Conservation (phyloP, 176 grass and related monocot genomes). For the Triticum timopheevii region DNA sequence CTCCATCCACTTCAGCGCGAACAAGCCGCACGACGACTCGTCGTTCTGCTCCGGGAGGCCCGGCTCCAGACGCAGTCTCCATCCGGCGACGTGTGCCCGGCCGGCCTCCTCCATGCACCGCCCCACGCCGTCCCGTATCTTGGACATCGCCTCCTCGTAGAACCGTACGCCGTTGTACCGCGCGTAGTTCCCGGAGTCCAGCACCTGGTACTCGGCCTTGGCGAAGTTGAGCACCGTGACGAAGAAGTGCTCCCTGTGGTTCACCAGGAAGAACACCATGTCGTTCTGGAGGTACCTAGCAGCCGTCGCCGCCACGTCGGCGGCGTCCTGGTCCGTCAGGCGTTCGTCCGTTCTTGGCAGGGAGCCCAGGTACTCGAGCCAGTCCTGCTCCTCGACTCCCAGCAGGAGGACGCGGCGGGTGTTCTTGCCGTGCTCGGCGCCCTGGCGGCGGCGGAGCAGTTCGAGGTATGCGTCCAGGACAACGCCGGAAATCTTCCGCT, state of each 20-base stretch:
- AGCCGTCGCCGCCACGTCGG: slow-evolving; percentile 8
- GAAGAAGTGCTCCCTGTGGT: slow-evolving; percentile 7
- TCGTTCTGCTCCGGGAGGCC: slow-evolving; percentile 21
- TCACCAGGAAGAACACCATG: slow-evolving; percentile 32
- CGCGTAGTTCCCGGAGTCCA: slow-evolving; percentile 7
- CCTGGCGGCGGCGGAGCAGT: slow-evolving; percentile 1
- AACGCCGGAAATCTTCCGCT: not conserved
- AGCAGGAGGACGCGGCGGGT: slow-evolving; percentile 4
- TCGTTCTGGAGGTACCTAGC: slow-evolving; percentile 15
- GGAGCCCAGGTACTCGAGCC: slow-evolving; percentile 16
- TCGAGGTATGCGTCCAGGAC: slow-evolving; percentile 12
- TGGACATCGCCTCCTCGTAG: slow-evolving; percentile 5
- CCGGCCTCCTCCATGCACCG: slow-evolving; percentile 17
- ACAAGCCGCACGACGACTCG: slow-evolving; percentile 28
- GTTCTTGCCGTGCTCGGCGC: not conserved
- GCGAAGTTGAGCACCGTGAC: not conserved
- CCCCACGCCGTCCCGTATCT: slow-evolving; percentile 5
- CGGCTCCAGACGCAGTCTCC: not conserved
- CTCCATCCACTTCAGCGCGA: slow-evolving; percentile 30
- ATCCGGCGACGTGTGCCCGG: not conserved
- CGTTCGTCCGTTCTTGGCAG: not conserved
- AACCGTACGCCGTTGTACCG: not conserved
- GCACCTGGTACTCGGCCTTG: slow-evolving; percentile 3
- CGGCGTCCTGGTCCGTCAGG: not conserved
- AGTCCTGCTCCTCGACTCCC: slow-evolving; percentile 21